Conservation (phyloP, 2,329 filamentous ascomycete genomes). For the Fusarium algeriense region DNA sequence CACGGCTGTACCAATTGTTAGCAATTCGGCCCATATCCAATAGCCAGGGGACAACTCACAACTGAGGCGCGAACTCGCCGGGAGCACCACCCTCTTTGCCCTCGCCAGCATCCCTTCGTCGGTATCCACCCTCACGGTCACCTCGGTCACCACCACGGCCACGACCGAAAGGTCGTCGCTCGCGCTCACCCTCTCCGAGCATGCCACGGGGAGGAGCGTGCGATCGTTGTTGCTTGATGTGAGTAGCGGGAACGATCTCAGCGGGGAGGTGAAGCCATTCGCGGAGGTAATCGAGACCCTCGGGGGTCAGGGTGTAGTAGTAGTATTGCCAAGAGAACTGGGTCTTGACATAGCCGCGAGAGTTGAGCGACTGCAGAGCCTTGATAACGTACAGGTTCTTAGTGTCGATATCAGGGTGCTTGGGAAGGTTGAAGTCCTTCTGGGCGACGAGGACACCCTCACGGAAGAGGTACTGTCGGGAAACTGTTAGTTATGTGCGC, state of each 20-base stretch:
- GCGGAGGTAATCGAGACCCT: constrained; percentile 99
- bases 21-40: constrained; percentile 37
- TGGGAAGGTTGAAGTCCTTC: constrained; percentile 99
- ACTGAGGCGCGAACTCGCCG: constrained; percentile 91
- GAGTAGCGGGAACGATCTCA: constrained; percentile 98
- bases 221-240: constrained; percentile 99
- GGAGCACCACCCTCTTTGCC: constrained; percentile 93
- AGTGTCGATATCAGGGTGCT: constrained; percentile 98
- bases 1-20: constrained; percentile 71
- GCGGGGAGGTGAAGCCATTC: constrained; percentile 99
- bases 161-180: constrained; percentile 87
- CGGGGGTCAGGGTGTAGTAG: constrained; percentile 99
- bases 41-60: constrained; percentile 67
- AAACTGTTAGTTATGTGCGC: constrained; percentile 43
- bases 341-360: constrained; percentile 98
- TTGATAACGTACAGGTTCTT: constrained; percentile 99
- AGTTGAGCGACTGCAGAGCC: constrained; percentile 97
- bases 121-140: constrained; percentile 90
- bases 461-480: constrained; percentile 88
- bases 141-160: constrained; percentile 80
- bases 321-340: constrained; percentile 99
- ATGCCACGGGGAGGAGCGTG: constrained; percentile 98
- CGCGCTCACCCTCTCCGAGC: constrained; percentile 88
- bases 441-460: constrained; percentile 94
- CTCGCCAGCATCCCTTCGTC: constrained; percentile 87